These are phyloP conservation scores for Inonotus obliquus DNA, from an alignment of 1,284 basidiomycete genomes.

Conservation along the genomic window DNA sequence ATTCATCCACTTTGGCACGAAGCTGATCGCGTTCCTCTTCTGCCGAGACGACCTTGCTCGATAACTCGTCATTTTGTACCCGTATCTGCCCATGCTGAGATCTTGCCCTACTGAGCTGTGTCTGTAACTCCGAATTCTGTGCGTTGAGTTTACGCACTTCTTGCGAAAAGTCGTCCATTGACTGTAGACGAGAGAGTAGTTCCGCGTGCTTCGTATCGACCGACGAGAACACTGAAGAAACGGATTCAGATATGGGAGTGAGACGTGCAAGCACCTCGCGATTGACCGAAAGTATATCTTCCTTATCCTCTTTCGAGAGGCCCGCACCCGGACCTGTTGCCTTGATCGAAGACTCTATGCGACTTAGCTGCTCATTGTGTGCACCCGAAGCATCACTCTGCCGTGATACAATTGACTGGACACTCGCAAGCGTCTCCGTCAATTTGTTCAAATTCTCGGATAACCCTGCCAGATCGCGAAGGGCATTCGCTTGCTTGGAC, in stretches of 20 bases:
- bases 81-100: constrained; percentile 69
- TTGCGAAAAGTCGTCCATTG: constrained; percentile 54
- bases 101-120: constrained; percentile 69
- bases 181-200: constrained; percentile 49
- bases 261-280: constrained; percentile 50
- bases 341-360: constrained; percentile 38
- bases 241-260: constrained; percentile 49
- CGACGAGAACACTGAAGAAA: constrained; percentile 49
- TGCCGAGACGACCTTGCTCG: constrained; percentile 51
- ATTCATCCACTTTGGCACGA: constrained; percentile 47
- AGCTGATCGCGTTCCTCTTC: constrained; percentile 63
- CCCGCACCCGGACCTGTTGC: constrained; percentile 40
- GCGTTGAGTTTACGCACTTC: constrained; percentile 53
- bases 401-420: constrained; percentile 9
- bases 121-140: constrained; percentile 59
- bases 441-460: constrained; percentile 6
- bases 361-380: not conserved
- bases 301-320: constrained; percentile 42
- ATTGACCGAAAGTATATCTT: constrained; percentile 46
- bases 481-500: not conserved
- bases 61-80: constrained; percentile 73
- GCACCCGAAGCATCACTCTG: constrained; percentile 1
- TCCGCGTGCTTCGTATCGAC: constrained; percentile 60
- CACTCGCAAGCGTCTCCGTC: constrained; percentile 2
- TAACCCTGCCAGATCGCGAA: not conserved